These are phyloP conservation scores for Aquilaria yunnanensis DNA, from an alignment of 345 rosid genomes.

Conservation along the genomic window DNA sequence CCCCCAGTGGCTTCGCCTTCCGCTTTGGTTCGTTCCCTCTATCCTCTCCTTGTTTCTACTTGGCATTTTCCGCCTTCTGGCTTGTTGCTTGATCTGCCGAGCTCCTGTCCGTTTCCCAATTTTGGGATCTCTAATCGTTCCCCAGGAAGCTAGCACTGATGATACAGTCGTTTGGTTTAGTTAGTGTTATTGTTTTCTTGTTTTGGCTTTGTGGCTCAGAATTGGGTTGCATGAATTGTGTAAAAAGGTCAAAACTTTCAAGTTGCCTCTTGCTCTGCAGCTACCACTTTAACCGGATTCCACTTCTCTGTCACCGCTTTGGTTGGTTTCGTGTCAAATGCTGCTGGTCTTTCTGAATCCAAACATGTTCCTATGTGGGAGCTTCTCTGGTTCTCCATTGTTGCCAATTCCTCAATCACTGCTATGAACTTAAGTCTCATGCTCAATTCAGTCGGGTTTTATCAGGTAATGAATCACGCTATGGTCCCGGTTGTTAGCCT, in stretches of 20 bases:
- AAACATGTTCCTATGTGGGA: background rate
- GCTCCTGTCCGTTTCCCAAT: no score
- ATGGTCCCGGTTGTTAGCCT: background rate
- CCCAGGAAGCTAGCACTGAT: no score
- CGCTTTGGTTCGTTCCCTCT: conserved; percentile 5
- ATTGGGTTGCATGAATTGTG: no score
- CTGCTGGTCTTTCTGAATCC: background rate
- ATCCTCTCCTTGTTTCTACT: background rate
- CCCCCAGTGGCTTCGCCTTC: conserved; percentile 10
- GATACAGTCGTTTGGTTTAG: no score
- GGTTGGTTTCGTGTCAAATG: conserved; percentile 3
- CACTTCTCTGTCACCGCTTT: conserved; percentile 1
- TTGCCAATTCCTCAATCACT: background rate
- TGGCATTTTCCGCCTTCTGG: no score
- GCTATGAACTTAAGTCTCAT: conserved; percentile 2
- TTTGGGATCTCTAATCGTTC: no score
- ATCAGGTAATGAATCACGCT: background rate
- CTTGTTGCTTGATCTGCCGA: no score
- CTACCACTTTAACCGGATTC: conserved; percentile 1
- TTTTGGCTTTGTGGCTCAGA: no score
- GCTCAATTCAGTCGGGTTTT: conserved; percentile 1
- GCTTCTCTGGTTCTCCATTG: conserved; percentile 3
- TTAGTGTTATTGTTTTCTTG: no score
- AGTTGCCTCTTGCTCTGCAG: background rate
- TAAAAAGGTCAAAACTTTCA: background rate